These are phyloP conservation scores for Ichthyophthirius multifiliis DNA, from an alignment of 169 alveolate species.

Conservation along the genomic window DNA sequence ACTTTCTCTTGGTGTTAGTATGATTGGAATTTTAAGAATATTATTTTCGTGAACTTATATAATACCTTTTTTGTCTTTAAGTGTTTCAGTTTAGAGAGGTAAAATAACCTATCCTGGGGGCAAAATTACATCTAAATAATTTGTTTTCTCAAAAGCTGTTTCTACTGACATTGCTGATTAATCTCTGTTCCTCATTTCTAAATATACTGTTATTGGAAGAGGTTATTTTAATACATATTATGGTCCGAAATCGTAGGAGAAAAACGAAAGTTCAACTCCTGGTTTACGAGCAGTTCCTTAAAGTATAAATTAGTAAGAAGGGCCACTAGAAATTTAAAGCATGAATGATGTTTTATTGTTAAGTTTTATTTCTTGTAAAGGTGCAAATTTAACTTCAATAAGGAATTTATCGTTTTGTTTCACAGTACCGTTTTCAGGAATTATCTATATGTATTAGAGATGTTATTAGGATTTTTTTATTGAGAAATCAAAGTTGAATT, in stretches of 20 bases:
- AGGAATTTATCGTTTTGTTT: conserved; percentile 69
- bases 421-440: conserved; percentile 90
- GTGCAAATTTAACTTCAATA: conserved; percentile 82
- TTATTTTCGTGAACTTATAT: conserved; percentile 75
- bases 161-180: conserved; percentile 86
- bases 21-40: conserved; percentile 83
- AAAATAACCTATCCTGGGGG: conserved; percentile 83
- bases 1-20: conserved; percentile 89
- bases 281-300: conserved; percentile 89
- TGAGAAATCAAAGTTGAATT: conserved; percentile 88
- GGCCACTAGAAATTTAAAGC: conserved; percentile 81
- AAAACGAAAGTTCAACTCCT: conserved; percentile 85
- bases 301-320: conserved; percentile 76
- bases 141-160: conserved; percentile 83
- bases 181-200: conserved; percentile 80
- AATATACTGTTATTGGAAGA: conserved; percentile 62
- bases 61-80: conserved; percentile 53
- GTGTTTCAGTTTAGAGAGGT: conserved; percentile 59
- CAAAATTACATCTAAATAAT: conserved; percentile 73
- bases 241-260: conserved; percentile 90
- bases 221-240: conserved; percentile 87
- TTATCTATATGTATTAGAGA: conserved; percentile 66
- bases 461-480: conserved; percentile 74
- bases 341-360: conserved; percentile 67
- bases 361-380: conserved; percentile 74